Conservation (phyloP, 2,329 filamentous ascomycete species). For the Lasiodiplodia sp. region DNA sequence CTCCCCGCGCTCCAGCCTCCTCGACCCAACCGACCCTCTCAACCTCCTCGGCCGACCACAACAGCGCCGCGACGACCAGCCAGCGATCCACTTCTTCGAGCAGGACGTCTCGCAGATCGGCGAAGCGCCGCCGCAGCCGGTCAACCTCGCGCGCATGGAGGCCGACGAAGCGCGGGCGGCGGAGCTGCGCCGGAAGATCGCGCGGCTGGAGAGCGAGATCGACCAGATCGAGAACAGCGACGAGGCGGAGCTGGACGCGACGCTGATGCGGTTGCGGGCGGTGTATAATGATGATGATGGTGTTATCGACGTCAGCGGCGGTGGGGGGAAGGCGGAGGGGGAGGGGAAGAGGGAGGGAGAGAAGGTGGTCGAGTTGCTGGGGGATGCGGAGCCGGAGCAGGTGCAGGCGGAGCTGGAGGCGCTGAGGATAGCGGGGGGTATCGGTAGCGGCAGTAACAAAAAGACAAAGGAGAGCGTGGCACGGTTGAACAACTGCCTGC, state of each 20-base stretch:
- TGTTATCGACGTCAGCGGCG: too few relatives aligned
- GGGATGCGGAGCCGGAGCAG: constrained; percentile 5
- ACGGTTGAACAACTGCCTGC: constrained; percentile 45
- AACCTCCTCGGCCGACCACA: not conserved
- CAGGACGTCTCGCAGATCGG: constrained; percentile 3
- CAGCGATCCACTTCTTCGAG: constrained; percentile 20
- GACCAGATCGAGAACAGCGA: constrained; percentile 2
- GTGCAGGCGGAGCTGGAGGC: constrained; percentile 14
- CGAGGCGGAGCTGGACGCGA: constrained; percentile 11
- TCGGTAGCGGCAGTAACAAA: too few relatives aligned
- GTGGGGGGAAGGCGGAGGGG: too few relatives aligned
- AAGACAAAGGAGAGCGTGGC: constrained; percentile 32
- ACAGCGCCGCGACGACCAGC: not conserved
- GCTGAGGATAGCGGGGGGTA: not conserved
- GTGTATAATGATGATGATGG: not conserved
- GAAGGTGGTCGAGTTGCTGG: constrained; percentile 1
- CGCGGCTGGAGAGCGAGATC: constrained; percentile 9
- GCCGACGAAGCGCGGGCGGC: not conserved
- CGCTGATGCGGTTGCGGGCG: constrained; percentile 10
- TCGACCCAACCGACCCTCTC: constrained; percentile 16
- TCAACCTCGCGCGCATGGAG: not conserved
- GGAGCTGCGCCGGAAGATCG: not conserved
- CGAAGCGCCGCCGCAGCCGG: not conserved
- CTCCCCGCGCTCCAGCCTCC: not conserved
- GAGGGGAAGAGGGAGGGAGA: not conserved